Percentiles rank a stretch among this genome's conserved stretches.
Conservation (phyloP, 176 grass and related monocot species). For the Zea luxurians region DNA sequence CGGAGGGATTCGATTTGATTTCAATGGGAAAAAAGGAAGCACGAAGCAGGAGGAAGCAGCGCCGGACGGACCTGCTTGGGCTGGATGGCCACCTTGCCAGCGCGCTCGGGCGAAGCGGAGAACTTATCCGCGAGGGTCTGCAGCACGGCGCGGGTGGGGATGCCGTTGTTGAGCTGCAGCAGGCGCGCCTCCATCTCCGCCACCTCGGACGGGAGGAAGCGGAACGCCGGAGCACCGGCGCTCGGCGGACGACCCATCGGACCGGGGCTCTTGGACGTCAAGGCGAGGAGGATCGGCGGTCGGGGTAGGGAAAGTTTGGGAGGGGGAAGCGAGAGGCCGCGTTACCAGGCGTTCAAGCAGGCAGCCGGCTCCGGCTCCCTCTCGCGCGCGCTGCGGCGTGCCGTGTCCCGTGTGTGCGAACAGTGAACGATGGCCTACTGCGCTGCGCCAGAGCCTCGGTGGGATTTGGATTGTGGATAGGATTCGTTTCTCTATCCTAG, state of each 20-base stretch:
- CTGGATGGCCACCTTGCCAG: constrained; percentile 74
- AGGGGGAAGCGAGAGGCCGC: not conserved
- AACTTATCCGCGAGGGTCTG: constrained; percentile 80
- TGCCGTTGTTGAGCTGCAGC: constrained; percentile 68
- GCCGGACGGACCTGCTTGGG: constrained; percentile 68
- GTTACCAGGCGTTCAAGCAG: not conserved
- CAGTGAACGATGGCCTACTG: too few species aligned
- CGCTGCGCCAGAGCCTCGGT: too few species aligned
- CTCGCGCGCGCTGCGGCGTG: not conserved
- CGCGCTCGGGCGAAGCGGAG: constrained; percentile 67
- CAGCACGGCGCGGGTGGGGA: constrained; percentile 62
- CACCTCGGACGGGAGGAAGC: constrained; percentile 85
- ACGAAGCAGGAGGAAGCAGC: not conserved
- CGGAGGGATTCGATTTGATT: not conserved
- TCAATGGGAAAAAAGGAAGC: not conserved
- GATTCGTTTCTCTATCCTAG: not conserved
- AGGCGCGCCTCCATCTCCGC: constrained; percentile 86
- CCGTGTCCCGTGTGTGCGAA: too few species aligned
- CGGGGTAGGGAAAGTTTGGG: not conserved
- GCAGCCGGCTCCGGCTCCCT: not conserved
- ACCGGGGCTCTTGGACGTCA: not conserved
- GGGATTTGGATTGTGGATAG: not conserved
- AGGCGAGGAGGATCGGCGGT: not conserved
- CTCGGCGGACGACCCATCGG: constrained; percentile 80
- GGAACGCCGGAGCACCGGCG: constrained; percentile 65